phyloP scores from a whole-genome alignment of 2,329 filamentous ascomycete species.

The Diplodia intermedia region DNA sequence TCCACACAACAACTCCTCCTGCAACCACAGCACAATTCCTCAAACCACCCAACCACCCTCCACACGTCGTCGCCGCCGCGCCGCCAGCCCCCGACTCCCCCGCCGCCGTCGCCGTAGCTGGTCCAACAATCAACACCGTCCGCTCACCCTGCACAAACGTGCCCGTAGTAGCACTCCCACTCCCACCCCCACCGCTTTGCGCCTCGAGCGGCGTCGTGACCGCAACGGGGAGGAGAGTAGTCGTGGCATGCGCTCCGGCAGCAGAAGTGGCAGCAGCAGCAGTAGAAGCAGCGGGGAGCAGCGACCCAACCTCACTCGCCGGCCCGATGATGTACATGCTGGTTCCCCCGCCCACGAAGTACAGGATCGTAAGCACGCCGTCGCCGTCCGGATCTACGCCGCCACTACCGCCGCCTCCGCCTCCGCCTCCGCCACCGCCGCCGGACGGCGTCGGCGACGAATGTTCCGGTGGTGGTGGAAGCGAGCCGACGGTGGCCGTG shows the following conservation, averaged over 20 bases:
- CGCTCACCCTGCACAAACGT: conserved; percentile 3
- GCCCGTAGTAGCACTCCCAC: neutral
- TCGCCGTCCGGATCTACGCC: too few species aligned
- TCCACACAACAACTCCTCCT: neutral
- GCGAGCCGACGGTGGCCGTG: neutral
- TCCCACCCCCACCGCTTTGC: neutral
- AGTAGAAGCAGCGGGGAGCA: neutral
- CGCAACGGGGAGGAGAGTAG: neutral
- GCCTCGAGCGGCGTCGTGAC: neutral
- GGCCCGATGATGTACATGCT: conserved; percentile 23
- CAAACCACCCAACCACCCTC: neutral
- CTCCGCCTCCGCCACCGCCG: neutral
- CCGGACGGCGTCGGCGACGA: neutral
- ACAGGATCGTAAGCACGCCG: conserved; percentile 16
- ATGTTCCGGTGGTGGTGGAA: neutral
- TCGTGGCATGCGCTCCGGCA: neutral
- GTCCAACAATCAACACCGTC: conserved; percentile 24
- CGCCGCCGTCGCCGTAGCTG: neutral
- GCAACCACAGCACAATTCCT: neutral
- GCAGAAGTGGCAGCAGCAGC: neutral
- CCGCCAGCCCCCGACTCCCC: too few species aligned
- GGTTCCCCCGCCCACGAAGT: neutral
- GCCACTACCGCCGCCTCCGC: too few species aligned
- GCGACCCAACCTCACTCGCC: conserved; percentile 1
- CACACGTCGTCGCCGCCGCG: neutral